Percentiles rank a stretch among this genome's conserved stretches.
Evolutionary conservation across 768 basidiomycete genomes (phyloP).

Genomic region (Leccinellum albellum): DNA sequence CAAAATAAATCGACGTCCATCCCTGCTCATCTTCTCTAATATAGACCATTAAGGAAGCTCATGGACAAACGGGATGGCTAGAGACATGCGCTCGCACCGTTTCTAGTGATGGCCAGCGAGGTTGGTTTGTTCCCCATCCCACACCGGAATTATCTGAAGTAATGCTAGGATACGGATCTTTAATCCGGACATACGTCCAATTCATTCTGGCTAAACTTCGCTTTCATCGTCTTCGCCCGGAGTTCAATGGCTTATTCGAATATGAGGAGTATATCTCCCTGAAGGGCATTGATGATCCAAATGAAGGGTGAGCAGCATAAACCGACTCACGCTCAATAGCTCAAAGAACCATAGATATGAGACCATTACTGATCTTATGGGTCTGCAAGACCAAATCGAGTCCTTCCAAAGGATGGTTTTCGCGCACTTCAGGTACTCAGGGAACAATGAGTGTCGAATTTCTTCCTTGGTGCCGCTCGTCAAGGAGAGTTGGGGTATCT

Average conservation of each 20-base stretch:
- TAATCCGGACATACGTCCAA: conserved; percentile 97
- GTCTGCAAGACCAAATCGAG: conserved; percentile 96
- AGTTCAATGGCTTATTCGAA: conserved; percentile 98
- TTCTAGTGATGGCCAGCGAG: conserved; percentile 71
- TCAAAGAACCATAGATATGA: conserved; percentile 65
- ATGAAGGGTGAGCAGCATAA: conserved; percentile 77
- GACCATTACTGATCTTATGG: conserved; percentile 97
- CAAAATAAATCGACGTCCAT: conserved; percentile 1
- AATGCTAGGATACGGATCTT: conserved; percentile 75
- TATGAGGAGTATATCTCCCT: conserved; percentile 98
- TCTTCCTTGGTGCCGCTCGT: conserved; percentile 94
- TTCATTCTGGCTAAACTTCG: conserved; percentile 93
- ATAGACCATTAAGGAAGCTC: conserved; percentile 94
- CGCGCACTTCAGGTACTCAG: conserved; percentile 84
- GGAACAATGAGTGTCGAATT: conserved; percentile 94
- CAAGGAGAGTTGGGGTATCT: conserved; percentile 99
- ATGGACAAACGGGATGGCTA: conserved; percentile 91
- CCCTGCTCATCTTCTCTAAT: conserved; percentile 10
- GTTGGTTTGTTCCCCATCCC: conserved; percentile 35
- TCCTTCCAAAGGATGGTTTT: conserved; percentile 98
- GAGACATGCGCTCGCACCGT: conserved; percentile 95
- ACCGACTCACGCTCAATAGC: conserved; percentile 27
- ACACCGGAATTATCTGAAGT: conserved; percentile 3
- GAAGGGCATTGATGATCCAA: conserved; percentile 95
- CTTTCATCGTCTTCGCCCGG: conserved; percentile 92